Evolutionary conservation across 176 grass and related monocot genomes (phyloP).

Genomic region (Oryza glaberrima): DNA sequence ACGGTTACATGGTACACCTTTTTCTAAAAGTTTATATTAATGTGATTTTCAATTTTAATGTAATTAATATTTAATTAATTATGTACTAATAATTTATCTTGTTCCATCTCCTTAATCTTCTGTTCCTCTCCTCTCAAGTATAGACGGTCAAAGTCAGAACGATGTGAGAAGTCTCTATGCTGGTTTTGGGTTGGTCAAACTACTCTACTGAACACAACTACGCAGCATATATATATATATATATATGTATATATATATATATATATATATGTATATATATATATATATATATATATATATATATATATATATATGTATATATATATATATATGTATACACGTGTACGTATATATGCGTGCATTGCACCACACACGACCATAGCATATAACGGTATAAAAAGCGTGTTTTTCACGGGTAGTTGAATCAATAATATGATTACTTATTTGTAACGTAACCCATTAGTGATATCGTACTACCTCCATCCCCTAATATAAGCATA

Average conservation of each 20-base stretch:
- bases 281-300: neutral
- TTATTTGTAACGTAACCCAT: too few relatives aligned
- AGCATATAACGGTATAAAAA: neutral
- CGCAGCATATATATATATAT: neutral
- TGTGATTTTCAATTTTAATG: too few relatives aligned
- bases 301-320: neutral
- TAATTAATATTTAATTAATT: too few relatives aligned
- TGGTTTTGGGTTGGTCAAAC: constrained; percentile 28
- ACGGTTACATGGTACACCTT: too few relatives aligned
- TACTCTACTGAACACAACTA: neutral
- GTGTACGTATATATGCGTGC: neutral
- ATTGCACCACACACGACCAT: neutral
- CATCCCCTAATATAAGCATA: too few relatives aligned
- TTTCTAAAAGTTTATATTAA: too few relatives aligned
- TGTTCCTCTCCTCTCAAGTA: too few relatives aligned
- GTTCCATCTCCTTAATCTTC: too few relatives aligned
- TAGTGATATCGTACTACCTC: too few relatives aligned
- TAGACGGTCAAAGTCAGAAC: constrained; percentile 38
- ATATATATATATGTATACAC: neutral
- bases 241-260: neutral
- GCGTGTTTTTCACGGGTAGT: neutral
- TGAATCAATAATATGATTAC: neutral
- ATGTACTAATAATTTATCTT: too few relatives aligned
- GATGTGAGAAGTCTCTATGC: neutral
- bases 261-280: neutral